Evolutionary conservation across 352 stramenopile species (phyloP).

Genomic region (Phytopythium delawarense): DNA sequence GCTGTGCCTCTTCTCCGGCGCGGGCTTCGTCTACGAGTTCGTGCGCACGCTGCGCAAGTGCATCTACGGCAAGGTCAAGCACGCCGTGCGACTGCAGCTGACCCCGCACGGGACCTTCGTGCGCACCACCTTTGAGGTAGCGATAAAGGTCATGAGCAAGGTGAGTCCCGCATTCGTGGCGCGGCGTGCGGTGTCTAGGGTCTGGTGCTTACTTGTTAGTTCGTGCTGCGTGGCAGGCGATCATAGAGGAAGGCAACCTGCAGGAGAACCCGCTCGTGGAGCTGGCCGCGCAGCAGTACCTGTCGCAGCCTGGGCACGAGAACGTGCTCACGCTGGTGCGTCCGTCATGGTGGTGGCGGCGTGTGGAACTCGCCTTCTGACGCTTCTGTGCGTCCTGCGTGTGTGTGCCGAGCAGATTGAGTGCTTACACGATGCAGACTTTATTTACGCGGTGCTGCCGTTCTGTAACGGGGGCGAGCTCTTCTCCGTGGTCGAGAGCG

Average conservation of each 20-base stretch:
- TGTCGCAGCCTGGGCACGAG: constrained; percentile 75
- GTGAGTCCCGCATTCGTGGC: constrained; percentile 16
- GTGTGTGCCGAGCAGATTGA: constrained; percentile 38
- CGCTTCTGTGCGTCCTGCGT: neutral
- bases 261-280: constrained; percentile 87
- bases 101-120: constrained; percentile 70
- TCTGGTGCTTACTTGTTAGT: neutral
- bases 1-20: constrained; percentile 76
- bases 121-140: constrained; percentile 75
- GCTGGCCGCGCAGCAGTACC: constrained; percentile 79
- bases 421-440: constrained; percentile 79
- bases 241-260: constrained; percentile 84
- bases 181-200: neutral
- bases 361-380: neutral
- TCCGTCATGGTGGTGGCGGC: neutral
- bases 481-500: constrained; percentile 74
- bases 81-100: constrained; percentile 80
- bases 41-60: constrained; percentile 84
- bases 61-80: constrained; percentile 88
- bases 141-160: constrained; percentile 89
- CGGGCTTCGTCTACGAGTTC: constrained; percentile 81
- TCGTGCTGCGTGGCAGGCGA: constrained; percentile 33
- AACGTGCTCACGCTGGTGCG: constrained; percentile 80
- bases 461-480: constrained; percentile 85
- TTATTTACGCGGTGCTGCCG: constrained; percentile 81